Evolutionary conservation across 2,329 filamentous ascomycete species (phyloP).

Genomic region (Diaporthe batatas): DNA sequence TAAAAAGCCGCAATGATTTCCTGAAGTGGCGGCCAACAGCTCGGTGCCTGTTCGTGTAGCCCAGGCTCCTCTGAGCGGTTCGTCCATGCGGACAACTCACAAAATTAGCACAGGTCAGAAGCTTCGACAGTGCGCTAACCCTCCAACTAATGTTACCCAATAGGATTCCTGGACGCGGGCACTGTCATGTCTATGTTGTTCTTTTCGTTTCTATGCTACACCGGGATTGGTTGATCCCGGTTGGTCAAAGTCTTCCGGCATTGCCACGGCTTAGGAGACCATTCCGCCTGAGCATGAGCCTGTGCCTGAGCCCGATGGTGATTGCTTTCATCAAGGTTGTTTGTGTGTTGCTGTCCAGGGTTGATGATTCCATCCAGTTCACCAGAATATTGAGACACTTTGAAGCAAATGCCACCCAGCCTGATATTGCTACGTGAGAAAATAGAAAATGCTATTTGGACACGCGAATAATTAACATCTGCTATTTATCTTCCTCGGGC

Average conservation of each 20-base stretch:
- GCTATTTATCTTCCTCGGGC: too few species aligned
- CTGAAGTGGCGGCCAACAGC: background rate
- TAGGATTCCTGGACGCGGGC: background rate
- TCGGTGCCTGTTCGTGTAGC: background rate
- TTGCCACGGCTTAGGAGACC: background rate
- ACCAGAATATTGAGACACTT: too few species aligned
- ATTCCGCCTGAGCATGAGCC: too few species aligned
- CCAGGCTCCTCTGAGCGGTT: background rate
- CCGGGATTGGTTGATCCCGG: background rate
- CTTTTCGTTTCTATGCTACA: background rate
- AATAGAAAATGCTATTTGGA: too few species aligned
- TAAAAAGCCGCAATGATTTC: background rate
- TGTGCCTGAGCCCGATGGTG: conserved; percentile 2
- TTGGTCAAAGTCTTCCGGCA: background rate
- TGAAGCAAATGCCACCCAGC: too few species aligned
- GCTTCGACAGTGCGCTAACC: background rate
- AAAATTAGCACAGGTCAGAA: conserved; percentile 6
- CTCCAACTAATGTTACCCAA: background rate
- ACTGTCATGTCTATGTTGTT: background rate
- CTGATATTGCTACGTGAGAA: too few species aligned
- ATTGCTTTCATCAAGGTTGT: background rate
- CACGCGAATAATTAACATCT: too few species aligned
- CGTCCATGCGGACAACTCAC: background rate
- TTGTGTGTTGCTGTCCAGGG: too few species aligned
- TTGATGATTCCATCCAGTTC: too few species aligned